Conservation (phyloP, 1,284 basidiomycete species). For the Mycena citricolor region DNA sequence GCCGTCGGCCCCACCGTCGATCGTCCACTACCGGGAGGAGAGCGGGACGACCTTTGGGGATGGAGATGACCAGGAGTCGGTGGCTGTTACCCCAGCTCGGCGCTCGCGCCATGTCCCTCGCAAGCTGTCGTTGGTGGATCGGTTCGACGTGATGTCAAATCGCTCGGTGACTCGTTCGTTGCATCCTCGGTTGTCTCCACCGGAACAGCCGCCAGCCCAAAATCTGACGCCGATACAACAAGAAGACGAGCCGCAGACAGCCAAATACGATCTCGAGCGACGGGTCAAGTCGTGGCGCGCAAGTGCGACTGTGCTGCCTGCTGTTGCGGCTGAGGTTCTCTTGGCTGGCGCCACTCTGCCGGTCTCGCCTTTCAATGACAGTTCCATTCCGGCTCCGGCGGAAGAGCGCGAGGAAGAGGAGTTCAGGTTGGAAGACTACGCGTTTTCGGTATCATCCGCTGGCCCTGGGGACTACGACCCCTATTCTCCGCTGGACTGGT, state of each 20-base stretch:
- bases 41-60: conserved; percentile 52
- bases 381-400: conserved; percentile 19
- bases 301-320: conserved; percentile 49
- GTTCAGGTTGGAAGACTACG: conserved; percentile 63
- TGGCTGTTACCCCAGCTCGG: conserved; percentile 31
- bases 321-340: conserved; percentile 53
- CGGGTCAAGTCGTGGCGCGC: conserved; percentile 67
- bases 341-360: conserved; percentile 36
- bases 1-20: conserved; percentile 40
- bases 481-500: conserved; percentile 37
- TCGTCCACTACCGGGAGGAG: conserved; percentile 52
- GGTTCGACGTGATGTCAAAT: conserved; percentile 46
- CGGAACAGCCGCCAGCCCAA: conserved; percentile 32
- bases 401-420: conserved; percentile 36
- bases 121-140: conserved; percentile 68
- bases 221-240: conserved; percentile 61
- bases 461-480: conserved; percentile 53
- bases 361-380: conserved; percentile 16
- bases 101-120: conserved; percentile 53
- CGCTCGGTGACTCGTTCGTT: conserved; percentile 34
- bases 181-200: conserved; percentile 27
- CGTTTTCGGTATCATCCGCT: conserved; percentile 67
- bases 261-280: conserved; percentile 49
- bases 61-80: conserved; percentile 39
- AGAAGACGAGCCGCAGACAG: conserved; percentile 54